Evolutionary conservation across 2,329 filamentous ascomycete species (phyloP).

Genomic region (Camillea tinctor): DNA sequence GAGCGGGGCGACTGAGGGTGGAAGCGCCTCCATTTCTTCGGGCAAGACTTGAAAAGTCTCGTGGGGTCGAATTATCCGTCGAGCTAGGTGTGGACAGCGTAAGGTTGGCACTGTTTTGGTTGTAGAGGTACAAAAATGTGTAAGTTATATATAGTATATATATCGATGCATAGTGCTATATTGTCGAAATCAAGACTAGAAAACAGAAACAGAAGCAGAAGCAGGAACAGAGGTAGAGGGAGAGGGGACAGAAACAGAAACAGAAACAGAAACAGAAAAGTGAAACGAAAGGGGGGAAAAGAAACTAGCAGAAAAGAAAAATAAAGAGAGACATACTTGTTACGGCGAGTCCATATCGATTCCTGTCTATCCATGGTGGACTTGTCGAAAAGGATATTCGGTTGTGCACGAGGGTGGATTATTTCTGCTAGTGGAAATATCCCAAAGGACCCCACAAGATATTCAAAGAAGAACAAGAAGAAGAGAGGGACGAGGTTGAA

Average conservation of each 20-base stretch:
- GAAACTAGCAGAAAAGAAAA: neutral
- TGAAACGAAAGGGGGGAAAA: neutral
- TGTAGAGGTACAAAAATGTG: neutral
- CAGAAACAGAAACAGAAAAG: neutral
- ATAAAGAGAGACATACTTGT: constrained; percentile 63
- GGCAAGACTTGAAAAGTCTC: constrained; percentile 47
- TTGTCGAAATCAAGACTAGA: neutral
- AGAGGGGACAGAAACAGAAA: neutral
- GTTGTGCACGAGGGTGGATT: constrained; percentile 10
- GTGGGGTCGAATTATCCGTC: constrained; percentile 48
- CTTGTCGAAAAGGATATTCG: constrained; percentile 7
- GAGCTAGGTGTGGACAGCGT: constrained; percentile 71
- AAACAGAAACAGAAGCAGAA: neutral
- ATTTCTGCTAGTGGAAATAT: constrained; percentile 11
- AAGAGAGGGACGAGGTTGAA: neutral
- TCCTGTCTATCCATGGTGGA: constrained; percentile 54
- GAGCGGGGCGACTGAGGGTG: constrained; percentile 74
- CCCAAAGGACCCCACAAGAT: neutral
- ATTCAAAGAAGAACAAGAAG: neutral
- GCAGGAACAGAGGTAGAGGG: constrained; percentile 1
- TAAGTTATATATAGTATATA: constrained; percentile 7
- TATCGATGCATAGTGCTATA: constrained; percentile 8
- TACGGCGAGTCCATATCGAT: constrained; percentile 73
- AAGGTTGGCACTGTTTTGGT: constrained; percentile 82
- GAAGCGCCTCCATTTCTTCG: constrained; percentile 65